Evolutionary conservation across 1,139 yeast genomes (phyloP).

Genomic region (Suhomyces panamericanus): DNA sequence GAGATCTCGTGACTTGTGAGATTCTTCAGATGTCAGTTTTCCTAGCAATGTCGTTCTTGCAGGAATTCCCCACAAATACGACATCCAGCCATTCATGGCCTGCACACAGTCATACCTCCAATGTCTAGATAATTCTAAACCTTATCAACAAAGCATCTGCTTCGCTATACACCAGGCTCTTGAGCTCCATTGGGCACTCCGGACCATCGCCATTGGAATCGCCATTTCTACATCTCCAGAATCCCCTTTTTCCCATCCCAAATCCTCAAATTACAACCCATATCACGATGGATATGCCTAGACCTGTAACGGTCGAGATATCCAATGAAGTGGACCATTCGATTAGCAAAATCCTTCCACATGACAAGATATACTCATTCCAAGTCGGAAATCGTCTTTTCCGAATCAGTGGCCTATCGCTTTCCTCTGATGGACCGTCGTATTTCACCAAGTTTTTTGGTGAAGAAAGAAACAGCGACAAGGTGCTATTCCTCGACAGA

Average conservation of each 20-base stretch:
- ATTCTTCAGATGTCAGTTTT: too few relatives aligned
- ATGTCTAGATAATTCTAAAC: too few relatives aligned
- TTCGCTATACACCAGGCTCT: too few relatives aligned
- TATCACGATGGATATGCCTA: conserved; percentile 2
- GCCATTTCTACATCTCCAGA: too few relatives aligned
- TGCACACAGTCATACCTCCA: too few relatives aligned
- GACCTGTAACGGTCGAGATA: conserved; percentile 15
- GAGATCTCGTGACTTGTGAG: too few relatives aligned
- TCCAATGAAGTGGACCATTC: conserved; percentile 42
- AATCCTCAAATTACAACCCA: background rate
- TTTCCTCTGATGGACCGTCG: conserved; percentile 77
- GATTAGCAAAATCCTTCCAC: conserved; percentile 63
- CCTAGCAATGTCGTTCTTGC: too few relatives aligned
- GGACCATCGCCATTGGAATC: too few relatives aligned
- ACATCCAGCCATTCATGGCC: too few relatives aligned
- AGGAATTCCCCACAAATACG: too few relatives aligned
- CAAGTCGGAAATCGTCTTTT: conserved; percentile 70
- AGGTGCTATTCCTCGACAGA: conserved; percentile 69
- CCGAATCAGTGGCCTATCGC: conserved; percentile 73
- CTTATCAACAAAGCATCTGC: too few relatives aligned
- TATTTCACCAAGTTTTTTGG: conserved; percentile 55
- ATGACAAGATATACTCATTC: conserved; percentile 64
- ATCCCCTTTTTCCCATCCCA: background rate
- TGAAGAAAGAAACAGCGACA: conserved; percentile 36
- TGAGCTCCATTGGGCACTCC: too few relatives aligned